These are phyloP conservation scores for Psilocybe azurescens DNA, from an alignment of 768 basidiomycete species.

Conservation along the genomic window DNA sequence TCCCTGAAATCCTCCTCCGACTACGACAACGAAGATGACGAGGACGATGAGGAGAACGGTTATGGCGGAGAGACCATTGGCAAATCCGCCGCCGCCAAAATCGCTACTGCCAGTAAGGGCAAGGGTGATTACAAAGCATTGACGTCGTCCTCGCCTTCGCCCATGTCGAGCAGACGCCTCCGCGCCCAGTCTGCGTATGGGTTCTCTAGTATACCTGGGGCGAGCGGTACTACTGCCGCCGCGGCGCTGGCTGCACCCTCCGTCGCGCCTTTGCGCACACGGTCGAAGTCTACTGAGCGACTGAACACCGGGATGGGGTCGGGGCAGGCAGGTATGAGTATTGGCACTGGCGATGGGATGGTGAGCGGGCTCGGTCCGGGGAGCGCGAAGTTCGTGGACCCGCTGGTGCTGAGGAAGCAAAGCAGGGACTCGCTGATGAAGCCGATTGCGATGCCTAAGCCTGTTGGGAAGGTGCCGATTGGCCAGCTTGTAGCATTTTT, in stretches of 20 bases:
- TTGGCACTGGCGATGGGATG: conserved; percentile 32
- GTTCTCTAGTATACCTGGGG: conserved; percentile 40
- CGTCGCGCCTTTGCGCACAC: conserved; percentile 41
- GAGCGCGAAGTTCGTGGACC: conserved; percentile 74
- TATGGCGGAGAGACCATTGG: conserved; percentile 69
- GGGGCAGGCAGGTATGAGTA: background rate
- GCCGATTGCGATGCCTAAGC: conserved; percentile 46
- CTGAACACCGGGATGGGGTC: conserved; percentile 23
- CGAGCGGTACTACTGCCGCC: conserved; percentile 27
- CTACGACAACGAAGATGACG: conserved; percentile 38
- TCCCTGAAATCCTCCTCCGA: conserved; percentile 9
- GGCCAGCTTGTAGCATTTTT: conserved; percentile 86
- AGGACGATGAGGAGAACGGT: conserved; percentile 43
- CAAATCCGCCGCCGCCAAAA: conserved; percentile 48
- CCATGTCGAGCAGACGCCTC: conserved; percentile 24
- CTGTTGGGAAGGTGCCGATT: conserved; percentile 69
- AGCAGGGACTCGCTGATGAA: conserved; percentile 35
- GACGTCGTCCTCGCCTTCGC: conserved; percentile 22
- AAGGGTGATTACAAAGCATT: conserved; percentile 31
- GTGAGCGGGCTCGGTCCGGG: conserved; percentile 32
- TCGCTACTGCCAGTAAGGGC: conserved; percentile 20
- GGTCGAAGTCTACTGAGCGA: conserved; percentile 48
- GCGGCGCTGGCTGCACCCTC: conserved; percentile 21
- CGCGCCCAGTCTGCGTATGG: conserved; percentile 68
- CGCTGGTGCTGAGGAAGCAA: conserved; percentile 72